Conservation (phyloP, 768 basidiomycete species). For the Tylopilus sp. region DNA sequence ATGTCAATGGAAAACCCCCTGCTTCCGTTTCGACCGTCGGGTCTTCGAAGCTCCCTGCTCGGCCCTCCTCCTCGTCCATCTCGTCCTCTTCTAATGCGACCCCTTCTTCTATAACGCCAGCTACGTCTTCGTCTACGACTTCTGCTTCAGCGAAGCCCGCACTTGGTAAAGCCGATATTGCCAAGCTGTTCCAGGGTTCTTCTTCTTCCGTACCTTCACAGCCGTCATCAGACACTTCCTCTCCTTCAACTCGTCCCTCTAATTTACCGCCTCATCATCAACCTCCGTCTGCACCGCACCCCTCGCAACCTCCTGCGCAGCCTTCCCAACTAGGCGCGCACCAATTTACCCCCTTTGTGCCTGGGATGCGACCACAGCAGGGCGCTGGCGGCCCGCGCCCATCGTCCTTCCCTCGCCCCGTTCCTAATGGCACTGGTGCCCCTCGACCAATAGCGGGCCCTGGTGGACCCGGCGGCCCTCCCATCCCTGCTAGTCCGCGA, state of each 20-base stretch:
- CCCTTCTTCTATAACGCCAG: conserved; percentile 30
- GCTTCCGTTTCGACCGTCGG: conserved; percentile 43
- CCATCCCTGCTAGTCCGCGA: conserved; percentile 61
- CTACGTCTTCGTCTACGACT: conserved; percentile 34
- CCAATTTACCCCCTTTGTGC: conserved; percentile 47
- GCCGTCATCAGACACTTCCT: conserved; percentile 51
- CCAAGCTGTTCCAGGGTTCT: conserved; percentile 40
- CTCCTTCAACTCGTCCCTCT: conserved; percentile 53
- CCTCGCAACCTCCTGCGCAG: conserved; percentile 36
- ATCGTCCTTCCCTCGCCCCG: conserved; percentile 59
- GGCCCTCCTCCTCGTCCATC: conserved; percentile 21
- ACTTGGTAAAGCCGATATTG: conserved; percentile 36
- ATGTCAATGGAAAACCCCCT: conserved; percentile 62
- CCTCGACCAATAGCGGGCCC: conserved; percentile 47
- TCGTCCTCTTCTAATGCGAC: conserved; percentile 27
- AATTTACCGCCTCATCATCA: conserved; percentile 47
- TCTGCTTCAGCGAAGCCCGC: conserved; percentile 33
- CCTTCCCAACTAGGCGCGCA: conserved; percentile 44
- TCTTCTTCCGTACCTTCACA: conserved; percentile 41
- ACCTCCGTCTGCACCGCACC: conserved; percentile 36
- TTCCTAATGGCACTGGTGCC: conserved; percentile 55
- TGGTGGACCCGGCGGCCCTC: conserved; percentile 53
- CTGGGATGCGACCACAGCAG: conserved; percentile 43
- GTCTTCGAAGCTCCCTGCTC: conserved; percentile 33
- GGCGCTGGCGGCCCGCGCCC: conserved; percentile 59